phyloP scores from a whole-genome alignment of 2,329 filamentous ascomycete genomes.

The Apiospora marii region DNA sequence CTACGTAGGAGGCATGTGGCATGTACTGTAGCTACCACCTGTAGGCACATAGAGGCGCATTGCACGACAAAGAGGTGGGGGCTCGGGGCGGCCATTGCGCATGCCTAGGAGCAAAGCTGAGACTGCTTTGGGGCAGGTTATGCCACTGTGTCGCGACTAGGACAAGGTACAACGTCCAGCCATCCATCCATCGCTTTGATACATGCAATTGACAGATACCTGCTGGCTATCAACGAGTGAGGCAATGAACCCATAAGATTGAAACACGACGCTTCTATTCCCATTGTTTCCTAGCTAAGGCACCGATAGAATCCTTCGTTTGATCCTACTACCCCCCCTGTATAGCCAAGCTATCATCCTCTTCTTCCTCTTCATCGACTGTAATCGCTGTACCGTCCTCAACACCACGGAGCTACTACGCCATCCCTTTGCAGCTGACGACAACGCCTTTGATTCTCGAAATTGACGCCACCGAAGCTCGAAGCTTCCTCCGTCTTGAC shows the following conservation, averaged over 20 bases:
- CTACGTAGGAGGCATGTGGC: no score
- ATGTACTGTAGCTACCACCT: no score
- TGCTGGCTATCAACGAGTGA: not conserved
- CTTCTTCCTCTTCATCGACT: not conserved
- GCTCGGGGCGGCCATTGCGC: slow-evolving; percentile 3
- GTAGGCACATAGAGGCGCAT: not conserved
- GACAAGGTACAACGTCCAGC: not conserved
- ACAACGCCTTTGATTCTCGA: slow-evolving; percentile 51
- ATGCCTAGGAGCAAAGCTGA: slow-evolving; percentile 15
- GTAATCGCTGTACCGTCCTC: not conserved
- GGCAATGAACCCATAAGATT: slow-evolving; percentile 18
- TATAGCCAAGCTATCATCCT: not conserved
- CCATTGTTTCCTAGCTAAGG: not conserved
- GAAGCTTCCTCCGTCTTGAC: slow-evolving; percentile 39
- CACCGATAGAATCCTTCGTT: not conserved
- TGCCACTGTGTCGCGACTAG: slow-evolving; percentile 15
- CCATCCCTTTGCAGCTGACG: slow-evolving; percentile 32
- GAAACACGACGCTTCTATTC: slow-evolving; percentile 11
- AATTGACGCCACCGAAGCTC: slow-evolving; percentile 48
- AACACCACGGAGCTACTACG: not conserved
- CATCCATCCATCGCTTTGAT: not conserved
- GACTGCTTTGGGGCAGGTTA: not conserved
- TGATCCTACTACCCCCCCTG: not conserved
- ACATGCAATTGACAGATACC: not conserved
- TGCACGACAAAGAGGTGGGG: not conserved